These are phyloP conservation scores for Vitis labrusca DNA, from an alignment of 164 flowering plant species.

Conservation along the genomic window DNA sequence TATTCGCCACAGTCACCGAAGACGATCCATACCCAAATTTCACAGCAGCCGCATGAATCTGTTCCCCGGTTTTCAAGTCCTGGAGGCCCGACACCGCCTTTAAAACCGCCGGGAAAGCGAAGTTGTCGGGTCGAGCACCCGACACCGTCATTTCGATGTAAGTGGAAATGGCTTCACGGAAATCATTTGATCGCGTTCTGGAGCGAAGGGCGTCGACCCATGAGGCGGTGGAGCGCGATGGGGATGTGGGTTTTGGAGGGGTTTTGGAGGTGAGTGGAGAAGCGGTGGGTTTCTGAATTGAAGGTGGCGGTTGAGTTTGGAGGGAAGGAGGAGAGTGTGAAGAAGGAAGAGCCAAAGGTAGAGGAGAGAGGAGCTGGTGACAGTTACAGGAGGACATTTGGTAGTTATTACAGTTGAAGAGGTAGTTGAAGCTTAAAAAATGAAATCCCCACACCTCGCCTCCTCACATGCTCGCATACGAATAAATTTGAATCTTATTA, in stretches of 20 bases:
- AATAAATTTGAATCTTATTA: no score
- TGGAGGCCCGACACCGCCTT: constrained; percentile 52
- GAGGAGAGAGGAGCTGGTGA: constrained; percentile 6
- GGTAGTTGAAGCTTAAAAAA: not conserved
- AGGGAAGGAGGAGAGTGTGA: constrained; percentile 6
- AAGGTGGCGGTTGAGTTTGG: not conserved
- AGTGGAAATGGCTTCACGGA: constrained; percentile 58
- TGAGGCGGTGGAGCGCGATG: constrained; percentile 29
- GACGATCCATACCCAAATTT: constrained; percentile 49
- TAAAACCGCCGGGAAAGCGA: constrained; percentile 66
- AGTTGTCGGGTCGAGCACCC: constrained; percentile 58
- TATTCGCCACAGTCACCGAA: constrained; percentile 58
- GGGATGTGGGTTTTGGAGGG: constrained; percentile 15
- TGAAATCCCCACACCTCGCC: not conserved
- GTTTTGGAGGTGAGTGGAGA: constrained; percentile 4
- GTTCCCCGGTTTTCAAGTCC: constrained; percentile 51
- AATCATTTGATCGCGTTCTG: constrained; percentile 42
- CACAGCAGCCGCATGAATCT: constrained; percentile 58
- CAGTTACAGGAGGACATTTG: constrained; percentile 12
- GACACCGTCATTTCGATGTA: constrained; percentile 49
- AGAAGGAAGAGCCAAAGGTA: not conserved
- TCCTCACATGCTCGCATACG: not conserved
- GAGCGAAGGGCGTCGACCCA: constrained; percentile 65
- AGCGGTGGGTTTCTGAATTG: constrained; percentile 2
- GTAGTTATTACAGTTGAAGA: constrained; percentile 9